Evolutionary conservation across 2,329 filamentous ascomycete species (phyloP).

Genomic region (Pseudophaeomoniella oleicola): DNA sequence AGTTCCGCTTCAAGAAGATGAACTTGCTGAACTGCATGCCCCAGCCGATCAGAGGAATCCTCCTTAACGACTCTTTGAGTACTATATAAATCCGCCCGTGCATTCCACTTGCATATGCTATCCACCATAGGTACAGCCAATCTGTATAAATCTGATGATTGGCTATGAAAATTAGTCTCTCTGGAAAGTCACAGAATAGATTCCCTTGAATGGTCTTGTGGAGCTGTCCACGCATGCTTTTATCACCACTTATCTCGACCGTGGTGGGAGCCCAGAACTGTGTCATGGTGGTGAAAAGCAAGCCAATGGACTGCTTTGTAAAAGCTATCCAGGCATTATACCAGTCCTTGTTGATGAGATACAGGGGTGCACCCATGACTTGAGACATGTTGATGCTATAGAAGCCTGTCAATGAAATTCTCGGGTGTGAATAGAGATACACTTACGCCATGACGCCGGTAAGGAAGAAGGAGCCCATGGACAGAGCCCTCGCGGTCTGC

Average conservation of each 20-base stretch:
- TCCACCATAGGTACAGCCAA: slow-evolving; percentile 90
- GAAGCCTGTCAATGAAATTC: too few relatives aligned
- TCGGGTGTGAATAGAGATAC: too few relatives aligned
- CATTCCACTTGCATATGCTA: slow-evolving; percentile 71
- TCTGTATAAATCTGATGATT: slow-evolving; percentile 89
- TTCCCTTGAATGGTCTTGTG: slow-evolving; percentile 54
- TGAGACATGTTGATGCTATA: slow-evolving; percentile 54
- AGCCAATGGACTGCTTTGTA: slow-evolving; percentile 71
- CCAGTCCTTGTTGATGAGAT: slow-evolving; percentile 58
- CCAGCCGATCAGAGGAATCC: slow-evolving; percentile 63
- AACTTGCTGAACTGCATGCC: slow-evolving; percentile 80
- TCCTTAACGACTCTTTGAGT: slow-evolving; percentile 72
- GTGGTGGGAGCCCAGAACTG: slow-evolving; percentile 78
- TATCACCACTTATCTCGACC: slow-evolving; percentile 71
- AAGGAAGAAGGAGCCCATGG: slow-evolving; percentile 15
- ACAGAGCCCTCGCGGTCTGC: slow-evolving; percentile 11
- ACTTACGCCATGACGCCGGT: slow-evolving; percentile 13
- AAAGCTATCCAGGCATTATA: slow-evolving; percentile 80
- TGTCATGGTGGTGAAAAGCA: slow-evolving; percentile 65
- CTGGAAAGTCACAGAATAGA: slow-evolving; percentile 65
- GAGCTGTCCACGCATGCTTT: slow-evolving; percentile 63
- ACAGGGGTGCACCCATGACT: slow-evolving; percentile 60
- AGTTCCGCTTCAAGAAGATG: slow-evolving; percentile 84
- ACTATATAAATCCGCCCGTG: slow-evolving; percentile 85
- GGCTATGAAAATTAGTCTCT: slow-evolving; percentile 68